Base-by-base conservation (phyloP, 1,284 basidiomycete species). In the Athelia psychrophila region DNA sequence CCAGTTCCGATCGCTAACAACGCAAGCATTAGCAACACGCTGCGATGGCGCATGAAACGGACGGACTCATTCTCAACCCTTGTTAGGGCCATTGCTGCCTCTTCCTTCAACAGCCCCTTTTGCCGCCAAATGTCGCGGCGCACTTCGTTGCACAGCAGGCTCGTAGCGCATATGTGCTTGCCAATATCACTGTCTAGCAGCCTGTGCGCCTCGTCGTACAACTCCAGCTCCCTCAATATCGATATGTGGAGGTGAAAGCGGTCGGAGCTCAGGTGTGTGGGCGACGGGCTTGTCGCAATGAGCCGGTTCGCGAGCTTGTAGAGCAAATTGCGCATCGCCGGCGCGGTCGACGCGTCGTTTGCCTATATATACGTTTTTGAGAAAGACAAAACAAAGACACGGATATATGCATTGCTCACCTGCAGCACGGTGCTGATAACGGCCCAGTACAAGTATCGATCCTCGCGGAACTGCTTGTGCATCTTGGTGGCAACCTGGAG, bases 401-500 rank as follows among this genome's bases (percentile, higher is more conserved):
- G 51, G 42, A 36, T 19, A 36, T 12, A 25, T 19, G 15, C 38
- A 49, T 62, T n/a, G n/a, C 70, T 32, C 32, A 86, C 88, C 78
- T 90, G 90, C n/a, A 94, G 80, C 35, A 92, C 76, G 10, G 88
- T 83, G 55, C 87, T 81, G 60, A 91, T 85, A 24, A 91, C 80
- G 56, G 80, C 87, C 91, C 91, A 95, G 67, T 89, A 94, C 40
- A 92, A 70, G 66, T 90, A 93, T 45, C 85, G 78, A 51, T 91
- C 87, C 24, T 88, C 82, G 52, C 85, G 80, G 63, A 91, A 91
- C 56, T 84, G 81, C 60, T 87, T 90, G 70, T 84, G 77, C 81
- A 92, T 83, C 61, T 81, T 83, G 8, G 84, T 85, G n/a, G 88
- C 82, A 55, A 86, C 75, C 86, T 88, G 57, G 30, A 36, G 45